phyloP scores from a whole-genome alignment of 2,329 filamentous ascomycete species.

The Penicillium sp. region DNA sequence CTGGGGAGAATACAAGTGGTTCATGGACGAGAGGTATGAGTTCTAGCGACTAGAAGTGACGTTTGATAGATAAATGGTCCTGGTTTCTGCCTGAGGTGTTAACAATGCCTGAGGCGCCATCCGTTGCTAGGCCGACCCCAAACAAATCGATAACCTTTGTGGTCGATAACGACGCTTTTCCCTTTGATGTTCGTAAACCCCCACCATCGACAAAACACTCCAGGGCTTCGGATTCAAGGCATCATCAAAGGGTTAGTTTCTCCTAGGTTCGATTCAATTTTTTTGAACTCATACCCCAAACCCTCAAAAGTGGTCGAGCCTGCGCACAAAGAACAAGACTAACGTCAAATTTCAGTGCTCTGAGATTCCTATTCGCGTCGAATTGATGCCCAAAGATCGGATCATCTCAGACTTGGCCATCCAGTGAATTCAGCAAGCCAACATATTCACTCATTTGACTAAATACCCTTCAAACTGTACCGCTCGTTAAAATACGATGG shows the following conservation, averaged over 20 bases:
- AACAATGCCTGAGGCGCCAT: slow-evolving; percentile 6
- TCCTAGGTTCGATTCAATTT: background rate
- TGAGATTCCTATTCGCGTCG: background rate
- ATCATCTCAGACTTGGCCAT: background rate
- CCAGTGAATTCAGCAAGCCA: background rate
- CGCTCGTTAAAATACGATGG: slow-evolving; percentile 39
- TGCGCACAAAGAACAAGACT: background rate
- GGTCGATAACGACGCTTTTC: slow-evolving; percentile 15
- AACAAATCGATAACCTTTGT: slow-evolving; percentile 11
- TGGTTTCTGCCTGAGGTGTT: slow-evolving; percentile 3
- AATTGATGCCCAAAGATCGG: background rate
- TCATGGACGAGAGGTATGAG: too few species aligned
- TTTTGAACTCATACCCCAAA: background rate
- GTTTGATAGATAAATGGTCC: background rate
- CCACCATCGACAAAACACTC: slow-evolving; percentile 4
- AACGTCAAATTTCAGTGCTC: background rate
- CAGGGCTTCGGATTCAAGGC: background rate
- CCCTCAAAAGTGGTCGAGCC: background rate
- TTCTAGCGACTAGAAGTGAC: too few species aligned
- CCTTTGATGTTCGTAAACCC: slow-evolving; percentile 3
- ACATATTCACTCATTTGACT: background rate
- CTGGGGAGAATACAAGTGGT: too few species aligned
- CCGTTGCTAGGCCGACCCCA: slow-evolving; percentile 15
- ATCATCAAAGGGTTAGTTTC: background rate
- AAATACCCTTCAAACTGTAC: slow-evolving; percentile 17